These are phyloP conservation scores for Takashimella koratensis DNA, from an alignment of 1,284 basidiomycete genomes.

Conservation along the genomic window DNA sequence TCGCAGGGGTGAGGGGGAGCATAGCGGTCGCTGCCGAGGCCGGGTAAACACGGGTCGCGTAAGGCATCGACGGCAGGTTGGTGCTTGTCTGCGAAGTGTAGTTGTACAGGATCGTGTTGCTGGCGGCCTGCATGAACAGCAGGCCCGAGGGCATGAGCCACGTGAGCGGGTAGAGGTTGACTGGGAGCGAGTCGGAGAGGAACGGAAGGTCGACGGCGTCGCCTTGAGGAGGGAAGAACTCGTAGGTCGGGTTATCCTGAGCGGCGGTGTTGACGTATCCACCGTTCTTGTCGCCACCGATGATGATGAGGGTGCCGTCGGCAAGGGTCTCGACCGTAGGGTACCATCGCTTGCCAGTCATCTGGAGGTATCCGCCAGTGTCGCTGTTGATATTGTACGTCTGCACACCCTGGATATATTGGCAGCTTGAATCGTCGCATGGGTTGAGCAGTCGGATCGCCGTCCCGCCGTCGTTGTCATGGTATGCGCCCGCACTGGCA, in stretches of 20 bases:
- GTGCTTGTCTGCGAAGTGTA: slow-evolving; percentile 53
- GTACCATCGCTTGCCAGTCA: slow-evolving; percentile 83
- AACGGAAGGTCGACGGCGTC: slow-evolving; percentile 66
- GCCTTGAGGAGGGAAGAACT: slow-evolving; percentile 67
- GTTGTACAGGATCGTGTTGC: slow-evolving; percentile 59
- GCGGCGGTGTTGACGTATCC: slow-evolving; percentile 61
- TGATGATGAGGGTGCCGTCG: slow-evolving; percentile 55
- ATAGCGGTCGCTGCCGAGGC: slow-evolving; percentile 85
- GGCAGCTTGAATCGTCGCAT: slow-evolving; percentile 63
- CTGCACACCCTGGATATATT: slow-evolving; percentile 70
- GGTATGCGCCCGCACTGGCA: slow-evolving; percentile 45
- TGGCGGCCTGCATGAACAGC: slow-evolving; percentile 77
- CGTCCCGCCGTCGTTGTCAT: slow-evolving; percentile 63
- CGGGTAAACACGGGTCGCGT: slow-evolving; percentile 81
- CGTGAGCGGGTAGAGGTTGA: slow-evolving; percentile 84
- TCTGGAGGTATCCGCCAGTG: slow-evolving; percentile 57
- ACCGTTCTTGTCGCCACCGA: slow-evolving; percentile 49
- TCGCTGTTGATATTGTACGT: slow-evolving; percentile 29
- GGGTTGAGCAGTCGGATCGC: slow-evolving; percentile 65
- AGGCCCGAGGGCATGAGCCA: slow-evolving; percentile 71
- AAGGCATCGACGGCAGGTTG: slow-evolving; percentile 50
- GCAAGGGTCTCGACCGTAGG: slow-evolving; percentile 56
- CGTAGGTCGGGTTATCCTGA: slow-evolving; percentile 77
- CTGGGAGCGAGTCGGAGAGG: slow-evolving; percentile 75
- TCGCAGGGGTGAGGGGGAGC: slow-evolving; percentile 80